Base-by-base conservation (phyloP, 1,139 yeast genomes). In the Kodamaea plutei region DNA sequence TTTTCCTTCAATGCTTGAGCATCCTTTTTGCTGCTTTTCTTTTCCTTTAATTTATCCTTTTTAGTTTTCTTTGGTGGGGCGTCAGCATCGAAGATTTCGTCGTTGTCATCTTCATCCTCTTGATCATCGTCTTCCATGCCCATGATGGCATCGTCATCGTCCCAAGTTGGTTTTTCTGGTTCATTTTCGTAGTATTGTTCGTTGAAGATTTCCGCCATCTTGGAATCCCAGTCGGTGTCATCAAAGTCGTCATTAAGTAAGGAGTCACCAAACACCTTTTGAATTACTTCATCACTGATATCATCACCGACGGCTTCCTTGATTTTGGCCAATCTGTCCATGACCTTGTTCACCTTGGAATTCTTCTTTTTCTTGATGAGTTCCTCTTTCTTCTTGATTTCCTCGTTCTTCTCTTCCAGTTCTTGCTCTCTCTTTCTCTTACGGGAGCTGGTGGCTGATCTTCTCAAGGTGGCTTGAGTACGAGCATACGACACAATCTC, bases 401-500 rank as follows among this genome's bases (percentile, higher is more conserved):
- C 79, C 42, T 69, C 61, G 23, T 58, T 61, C 38, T 69, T 75
- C 29, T 64, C 70, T 28, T 76, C 82, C 35, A 65, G 73, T 54
- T 79, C 76, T 51, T 68, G 73, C 31, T 87, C 91, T 63, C 98
- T 78, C 58, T 80, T 81, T 55, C 82, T 76, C 62, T 87, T 87
- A 48, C 98, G 76, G 13, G 84, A 59, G 43, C 79, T 78, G 36
- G 82, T 73, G 30, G 78, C 79, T 14, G 81, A 76, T 53, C 98
- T 74, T 61, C 98, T 79, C 48, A 88, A 69, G 0, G 97, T 87
- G 16, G 94, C 95, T 54, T 88, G 96, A 41, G 73, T 84, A 72
- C 99, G 87, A 4, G 98, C 97, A 63, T 91, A 93, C n/a, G 95
- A 81, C 19, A 88, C 82, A 55, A 93, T 85, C 50, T 91, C 96